Evolutionary conservation across 768 basidiomycete genomes (phyloP), one percentile per base, ranked within the genome.

Genomic region (Trametes cingulata): DNA sequence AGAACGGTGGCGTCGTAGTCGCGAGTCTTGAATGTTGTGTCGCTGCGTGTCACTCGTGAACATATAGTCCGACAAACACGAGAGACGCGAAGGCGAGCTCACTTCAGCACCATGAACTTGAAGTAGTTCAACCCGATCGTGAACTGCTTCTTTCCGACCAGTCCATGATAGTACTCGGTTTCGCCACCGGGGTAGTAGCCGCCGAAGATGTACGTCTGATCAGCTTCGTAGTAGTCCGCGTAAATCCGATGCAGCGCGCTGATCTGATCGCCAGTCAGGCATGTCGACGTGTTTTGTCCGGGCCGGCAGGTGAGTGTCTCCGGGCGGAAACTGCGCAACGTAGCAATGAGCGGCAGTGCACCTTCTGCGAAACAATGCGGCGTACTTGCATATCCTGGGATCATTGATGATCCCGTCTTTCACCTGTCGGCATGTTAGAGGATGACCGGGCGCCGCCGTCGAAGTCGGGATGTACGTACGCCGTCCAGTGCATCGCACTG

Each of bases 401-500:
- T 68, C 60, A 59, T 60, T 68, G 46, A 74, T 71, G 53, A 74
- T 68, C 9, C 69, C 68, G 58, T 74, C 73, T 1, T 36, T 35
- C n/a, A 69, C 51, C 67, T 69, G 37, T 53, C 24, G 37, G 22
- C 33, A 56, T 20, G 39, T 37, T 58, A 49, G 24, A 6, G 20
- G 22, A 35, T 15, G 22, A 14, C 2, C 17, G 29, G 48, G 8
- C 29, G n/a, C 4, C 29, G 19, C 6, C 36, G 10, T 6, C 35
- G 6, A 5, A 47, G 7, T 27, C 22, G 19, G 37, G 20, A 29
- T 3, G 15, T 12, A 52, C 63, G 22, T 37, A 72, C 67, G 14
- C 73, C 73, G 56, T 74, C 73, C 20, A 72, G 43, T 3, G 35
- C 63, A 49, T 74, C 73, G 50, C 73, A 74, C 56, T 74, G 73